Percentiles rank a stretch among this genome's conserved stretches.
phyloP scores from a whole-genome alignment of 2,329 filamentous ascomycete species.

The Zalaria sp. region DNA sequence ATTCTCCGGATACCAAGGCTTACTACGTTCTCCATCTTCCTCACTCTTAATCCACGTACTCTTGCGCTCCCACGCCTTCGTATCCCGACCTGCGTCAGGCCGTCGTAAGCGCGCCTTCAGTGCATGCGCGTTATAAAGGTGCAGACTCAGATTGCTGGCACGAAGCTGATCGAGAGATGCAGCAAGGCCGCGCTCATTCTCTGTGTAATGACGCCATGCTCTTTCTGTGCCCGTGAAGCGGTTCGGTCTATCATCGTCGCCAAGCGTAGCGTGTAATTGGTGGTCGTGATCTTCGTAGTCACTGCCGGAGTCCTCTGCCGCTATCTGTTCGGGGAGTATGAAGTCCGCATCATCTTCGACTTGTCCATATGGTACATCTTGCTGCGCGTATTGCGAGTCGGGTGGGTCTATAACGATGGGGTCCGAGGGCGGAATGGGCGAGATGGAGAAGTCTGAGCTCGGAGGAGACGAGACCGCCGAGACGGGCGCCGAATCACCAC shows the following conservation, averaged over 20 bases:
- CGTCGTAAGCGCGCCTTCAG: conserved; percentile 40
- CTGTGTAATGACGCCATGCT: conserved; percentile 53
- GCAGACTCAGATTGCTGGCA: conserved; percentile 54
- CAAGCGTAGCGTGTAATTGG: neutral
- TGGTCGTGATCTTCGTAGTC: neutral
- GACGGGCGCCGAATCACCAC: neutral
- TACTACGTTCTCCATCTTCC: conserved; percentile 12
- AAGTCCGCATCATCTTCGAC: too few relatives aligned
- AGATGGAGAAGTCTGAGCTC: neutral
- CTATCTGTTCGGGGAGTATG: too few relatives aligned
- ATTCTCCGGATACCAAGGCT: conserved; percentile 32
- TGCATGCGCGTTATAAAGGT: conserved; percentile 66
- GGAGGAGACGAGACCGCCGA: neutral
- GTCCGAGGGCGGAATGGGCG: conserved; percentile 1
- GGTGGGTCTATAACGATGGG: neutral
- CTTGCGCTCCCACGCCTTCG: conserved; percentile 24
- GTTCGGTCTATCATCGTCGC: conserved; percentile 20
- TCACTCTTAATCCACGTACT: conserved; percentile 22
- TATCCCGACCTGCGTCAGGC: neutral
- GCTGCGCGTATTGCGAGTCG: neutral
- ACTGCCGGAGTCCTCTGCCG: neutral
- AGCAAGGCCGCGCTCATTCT: conserved; percentile 47
- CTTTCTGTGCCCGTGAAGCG: conserved; percentile 53
- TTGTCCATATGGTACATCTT: too few relatives aligned
- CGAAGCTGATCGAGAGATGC: conserved; percentile 48